Evolutionary conservation across 768 basidiomycete species (phyloP), one percentile per base, ranked within the genome.

Genomic region (Boletus huronensis): DNA sequence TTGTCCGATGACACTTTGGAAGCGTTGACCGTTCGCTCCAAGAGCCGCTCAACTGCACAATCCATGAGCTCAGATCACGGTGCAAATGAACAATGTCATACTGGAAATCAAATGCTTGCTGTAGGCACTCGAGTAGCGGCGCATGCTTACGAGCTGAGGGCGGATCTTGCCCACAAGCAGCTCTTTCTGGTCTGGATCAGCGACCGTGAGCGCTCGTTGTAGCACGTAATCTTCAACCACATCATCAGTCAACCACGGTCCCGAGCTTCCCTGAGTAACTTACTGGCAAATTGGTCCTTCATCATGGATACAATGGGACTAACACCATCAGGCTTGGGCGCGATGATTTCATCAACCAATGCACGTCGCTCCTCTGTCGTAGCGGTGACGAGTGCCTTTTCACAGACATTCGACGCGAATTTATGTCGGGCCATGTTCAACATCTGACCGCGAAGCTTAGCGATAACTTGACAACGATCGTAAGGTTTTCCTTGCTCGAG

Each of bases 361-460:
- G 71, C 68, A 9, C 79, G 80, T 42, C 92, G 85, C 57, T 79
- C 85, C 10, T 86, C 84, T 0, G 77, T 32, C 50, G 83, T 80
- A 1, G 88, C 83, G 32, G 78, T 83, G 28, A 84, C 69, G 34
- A 96, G 78, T 6, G 92, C 93, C 71, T 93, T 94, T 73, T 96
- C 95, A 69, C 88, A 90, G 19, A 98, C 96, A 64, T 99, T 98
- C 6, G 94, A 97, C 6, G 93, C 94, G 64, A 91, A 96, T 68
- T 96, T 96, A 69, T 93, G 92, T 49, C 85, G 82, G 1, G 92
- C 82, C 79, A 95, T 83, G 57, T 78, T 76, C 40, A 94, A 69
- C 69, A 98, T 80, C 63, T 90, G 86, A 3, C 91, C 91, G 9
- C 79, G 82, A 48, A 98, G 78, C 59, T 83, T 82, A 14, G 75